These are phyloP conservation scores for Blumeriella jaapii DNA, from an alignment of 2,329 filamentous ascomycete species.

Conservation along the genomic window DNA sequence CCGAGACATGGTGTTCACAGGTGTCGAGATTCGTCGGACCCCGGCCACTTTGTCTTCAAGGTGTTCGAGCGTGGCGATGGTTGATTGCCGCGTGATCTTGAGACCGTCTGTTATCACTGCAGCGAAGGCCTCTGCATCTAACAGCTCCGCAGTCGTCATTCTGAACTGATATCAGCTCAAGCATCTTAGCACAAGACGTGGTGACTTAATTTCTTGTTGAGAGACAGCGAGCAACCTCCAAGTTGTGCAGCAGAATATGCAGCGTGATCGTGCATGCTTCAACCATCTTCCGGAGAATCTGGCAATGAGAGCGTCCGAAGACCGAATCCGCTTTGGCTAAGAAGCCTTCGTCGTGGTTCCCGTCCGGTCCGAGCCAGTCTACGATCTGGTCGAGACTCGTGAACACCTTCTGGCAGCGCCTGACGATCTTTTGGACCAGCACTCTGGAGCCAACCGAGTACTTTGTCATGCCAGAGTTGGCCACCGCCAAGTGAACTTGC, in stretches of 20 bases:
- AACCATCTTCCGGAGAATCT: neutral
- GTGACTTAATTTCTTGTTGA: neutral
- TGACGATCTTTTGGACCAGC: neutral
- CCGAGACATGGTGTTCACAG: neutral
- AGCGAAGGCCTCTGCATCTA: neutral
- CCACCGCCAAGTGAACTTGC: neutral
- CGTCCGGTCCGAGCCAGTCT: neutral
- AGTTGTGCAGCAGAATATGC: neutral
- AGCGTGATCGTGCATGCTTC: constrained; percentile 1
- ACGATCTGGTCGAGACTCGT: neutral
- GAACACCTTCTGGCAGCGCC: neutral
- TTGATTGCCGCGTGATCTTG: neutral
- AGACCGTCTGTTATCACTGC: neutral
- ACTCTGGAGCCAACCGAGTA: neutral
- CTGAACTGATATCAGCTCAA: neutral
- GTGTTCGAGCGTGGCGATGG: neutral
- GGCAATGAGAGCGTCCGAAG: neutral
- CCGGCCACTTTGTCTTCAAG: neutral
- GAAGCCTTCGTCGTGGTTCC: neutral
- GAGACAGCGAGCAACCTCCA: neutral
- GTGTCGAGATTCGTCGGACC: neutral
- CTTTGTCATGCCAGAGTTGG: neutral
- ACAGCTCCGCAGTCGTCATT: neutral
- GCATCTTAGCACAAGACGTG: neutral
- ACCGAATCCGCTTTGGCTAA: neutral